Evolutionary conservation across 129 eudicot species (phyloP).

Genomic region (Daucus carota): DNA sequence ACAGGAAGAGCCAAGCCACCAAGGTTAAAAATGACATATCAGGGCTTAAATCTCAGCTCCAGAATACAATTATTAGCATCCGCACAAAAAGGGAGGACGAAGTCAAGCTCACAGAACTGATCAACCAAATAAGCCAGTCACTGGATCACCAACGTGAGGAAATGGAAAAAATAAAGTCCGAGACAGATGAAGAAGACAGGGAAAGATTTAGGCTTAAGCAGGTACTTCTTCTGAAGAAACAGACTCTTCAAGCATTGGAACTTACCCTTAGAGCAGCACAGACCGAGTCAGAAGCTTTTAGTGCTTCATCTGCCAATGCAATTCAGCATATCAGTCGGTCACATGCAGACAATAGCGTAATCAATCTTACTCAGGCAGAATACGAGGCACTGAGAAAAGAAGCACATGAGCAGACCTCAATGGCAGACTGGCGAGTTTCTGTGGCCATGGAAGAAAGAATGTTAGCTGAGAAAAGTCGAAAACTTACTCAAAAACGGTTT

Average conservation of each 20-base stretch:
- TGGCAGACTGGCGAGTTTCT: constrained; percentile 53
- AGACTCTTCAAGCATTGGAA: constrained; percentile 42
- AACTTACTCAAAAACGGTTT: constrained; percentile 30
- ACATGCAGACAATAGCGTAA: constrained; percentile 14
- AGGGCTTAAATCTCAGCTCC: constrained; percentile 49
- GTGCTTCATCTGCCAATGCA: constrained; percentile 4
- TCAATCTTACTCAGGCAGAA: constrained; percentile 40
- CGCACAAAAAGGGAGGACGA: neutral
- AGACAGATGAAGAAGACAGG: constrained; percentile 29
- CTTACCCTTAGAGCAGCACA: constrained; percentile 45
- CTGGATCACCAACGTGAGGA: constrained; percentile 22
- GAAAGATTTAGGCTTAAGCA: constrained; percentile 35
- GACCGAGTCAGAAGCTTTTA: constrained; percentile 40
- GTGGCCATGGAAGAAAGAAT: constrained; percentile 41
- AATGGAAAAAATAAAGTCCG: constrained; percentile 19
- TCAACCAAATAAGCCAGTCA: constrained; percentile 34
- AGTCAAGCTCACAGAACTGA: constrained; percentile 12
- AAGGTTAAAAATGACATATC: neutral
- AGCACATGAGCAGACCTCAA: constrained; percentile 40
- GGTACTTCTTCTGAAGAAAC: constrained; percentile 36
- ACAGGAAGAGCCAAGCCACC: constrained; percentile 8
- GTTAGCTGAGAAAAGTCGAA: constrained; percentile 42
- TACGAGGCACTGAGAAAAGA: constrained; percentile 9
- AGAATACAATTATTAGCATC: constrained; percentile 16
- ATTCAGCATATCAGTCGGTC: constrained; percentile 8